Base-by-base conservation (phyloP, 2,329 filamentous ascomycete species). In the Cordyceps farinosa region DNA sequence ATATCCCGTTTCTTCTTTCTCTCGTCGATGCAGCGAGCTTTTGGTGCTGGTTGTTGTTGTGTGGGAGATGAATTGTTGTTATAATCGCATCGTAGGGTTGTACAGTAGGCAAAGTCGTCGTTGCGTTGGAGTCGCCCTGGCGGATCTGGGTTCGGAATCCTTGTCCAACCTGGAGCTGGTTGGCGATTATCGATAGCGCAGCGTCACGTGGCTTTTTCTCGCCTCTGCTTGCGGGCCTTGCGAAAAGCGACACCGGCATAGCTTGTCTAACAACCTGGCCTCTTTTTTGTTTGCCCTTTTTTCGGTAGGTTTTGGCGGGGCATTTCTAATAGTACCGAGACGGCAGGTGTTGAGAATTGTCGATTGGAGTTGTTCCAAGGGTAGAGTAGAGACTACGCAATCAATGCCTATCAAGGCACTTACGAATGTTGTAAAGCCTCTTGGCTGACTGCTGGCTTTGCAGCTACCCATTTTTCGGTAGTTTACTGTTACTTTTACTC, bases 11-110 rank as follows among this genome's bases (percentile, higher is more conserved):
- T 38, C 38, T 32, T 51, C 3, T 51, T 22, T 4, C 17, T 52
- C 30, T 3, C 32, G 29, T 22, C 9, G 10, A 38, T 22, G 30
- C 17, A 5, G 17, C 22, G 17, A 5, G 8, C 40, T 17, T 32
- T 32, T 3, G 15, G 29, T 34, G 30, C 8, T 52, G 5, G 29
- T 52, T 30, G 15, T 22, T 38, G 34, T n/a, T 22, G 22, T 22
- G 22, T 22, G 22, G 47, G 47, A 15, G 29, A 13, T 17, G 32
- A 29, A 45, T 34, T 47, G 55, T 38, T 15, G 42, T 10, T 63
- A 47, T 63, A 56, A 52, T 57, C 61, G 62, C 50, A 57, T 64
- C 29, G 32, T 64, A 22, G 13, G 30, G 22, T 30, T 29, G 22
- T 48, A 29, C 45, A 30, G 22, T 22, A 22, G 22, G 22, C 22